A percentile compares a stretch with the other conserved stretches of the same genome.
phyloP scores from a whole-genome alignment of 345 rosid genomes.

The Pseudoturritis turrita region DNA sequence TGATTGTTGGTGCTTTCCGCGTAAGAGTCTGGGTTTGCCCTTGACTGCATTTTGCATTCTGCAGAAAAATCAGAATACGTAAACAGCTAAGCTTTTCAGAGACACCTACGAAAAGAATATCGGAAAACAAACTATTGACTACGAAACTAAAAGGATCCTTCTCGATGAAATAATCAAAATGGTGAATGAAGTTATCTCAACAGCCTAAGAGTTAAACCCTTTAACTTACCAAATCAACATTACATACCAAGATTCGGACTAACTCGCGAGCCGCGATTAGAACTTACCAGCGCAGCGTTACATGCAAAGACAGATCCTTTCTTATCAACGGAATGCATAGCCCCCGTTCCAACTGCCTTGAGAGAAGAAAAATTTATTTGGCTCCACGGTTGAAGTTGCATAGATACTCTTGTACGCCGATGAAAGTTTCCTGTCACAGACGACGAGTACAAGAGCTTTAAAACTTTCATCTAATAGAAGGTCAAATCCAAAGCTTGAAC shows the following conservation, averaged over 20 bases:
- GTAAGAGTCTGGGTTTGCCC: slow-evolving; percentile 85
- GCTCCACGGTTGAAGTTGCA: slow-evolving; percentile 11
- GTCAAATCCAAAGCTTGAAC: neutral
- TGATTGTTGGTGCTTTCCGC: slow-evolving; percentile 62
- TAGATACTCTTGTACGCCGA: slow-evolving; percentile 18
- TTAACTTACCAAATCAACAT: neutral
- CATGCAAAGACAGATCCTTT: slow-evolving; percentile 31
- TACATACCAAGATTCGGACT: neutral
- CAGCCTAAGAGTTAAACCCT: neutral
- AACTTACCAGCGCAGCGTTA: slow-evolving; percentile 41
- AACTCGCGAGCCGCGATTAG: neutral
- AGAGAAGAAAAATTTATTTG: neutral
- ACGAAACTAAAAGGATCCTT: neutral
- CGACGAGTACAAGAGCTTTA: neutral
- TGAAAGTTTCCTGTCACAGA: slow-evolving; percentile 6
- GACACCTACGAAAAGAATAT: neutral
- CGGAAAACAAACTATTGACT: neutral
- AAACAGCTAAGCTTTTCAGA: neutral
- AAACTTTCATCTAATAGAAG: neutral
- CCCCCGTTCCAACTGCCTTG: slow-evolving; percentile 19
- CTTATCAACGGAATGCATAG: slow-evolving; percentile 11
- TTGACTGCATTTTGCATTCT: slow-evolving; percentile 60
- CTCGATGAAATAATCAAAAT: neutral
- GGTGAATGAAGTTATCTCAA: neutral
- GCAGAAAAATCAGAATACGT: slow-evolving; percentile 20